Percentiles rank a stretch among this genome's conserved stretches.
phyloP scores from a whole-genome alignment of 1,284 basidiomycete species.

The Leccinum laetum region DNA sequence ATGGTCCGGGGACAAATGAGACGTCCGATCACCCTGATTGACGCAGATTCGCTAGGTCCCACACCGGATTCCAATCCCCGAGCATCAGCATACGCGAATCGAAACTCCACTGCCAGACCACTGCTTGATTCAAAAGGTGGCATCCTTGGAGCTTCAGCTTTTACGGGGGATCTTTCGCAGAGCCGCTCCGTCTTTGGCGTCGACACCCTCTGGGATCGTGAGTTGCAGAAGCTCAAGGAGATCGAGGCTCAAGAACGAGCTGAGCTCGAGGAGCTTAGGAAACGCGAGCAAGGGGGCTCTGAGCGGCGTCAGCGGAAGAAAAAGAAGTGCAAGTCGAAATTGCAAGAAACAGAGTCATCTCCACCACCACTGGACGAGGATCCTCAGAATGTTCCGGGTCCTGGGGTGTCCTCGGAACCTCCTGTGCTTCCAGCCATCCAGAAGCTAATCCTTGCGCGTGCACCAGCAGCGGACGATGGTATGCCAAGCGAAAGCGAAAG shows the following conservation, averaged over 20 bases:
- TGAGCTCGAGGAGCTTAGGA: constrained; percentile 49
- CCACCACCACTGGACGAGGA: constrained; percentile 12
- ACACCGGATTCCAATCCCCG: constrained; percentile 24
- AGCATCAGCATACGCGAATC: constrained; percentile 40
- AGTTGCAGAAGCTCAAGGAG: constrained; percentile 70
- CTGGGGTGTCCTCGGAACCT: constrained; percentile 44
- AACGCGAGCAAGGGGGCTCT: constrained; percentile 44
- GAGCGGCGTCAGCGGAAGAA: constrained; percentile 40
- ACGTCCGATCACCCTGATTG: constrained; percentile 68
- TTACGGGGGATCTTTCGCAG: constrained; percentile 33
- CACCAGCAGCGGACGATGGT: constrained; percentile 46
- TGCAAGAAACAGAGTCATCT: constrained; percentile 38
- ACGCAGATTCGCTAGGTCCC: constrained; percentile 56
- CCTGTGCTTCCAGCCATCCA: constrained; percentile 58
- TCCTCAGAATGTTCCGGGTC: constrained; percentile 12
- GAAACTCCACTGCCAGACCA: constrained; percentile 56
- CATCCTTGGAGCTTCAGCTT: constrained; percentile 31
- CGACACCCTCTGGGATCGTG: constrained; percentile 79
- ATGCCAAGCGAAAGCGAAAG: constrained; percentile 50
- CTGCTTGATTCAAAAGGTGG: constrained; percentile 55
- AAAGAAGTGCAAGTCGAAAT: constrained; percentile 45
- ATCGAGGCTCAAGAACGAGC: constrained; percentile 65
- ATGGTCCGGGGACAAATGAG: constrained; percentile 63
- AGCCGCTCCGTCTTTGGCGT: constrained; percentile 80
- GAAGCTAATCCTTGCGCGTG: constrained; percentile 44